Evolutionary conservation across 257 asterid genomes (phyloP).

Genomic region (Ophiorrhiza pumila): DNA sequence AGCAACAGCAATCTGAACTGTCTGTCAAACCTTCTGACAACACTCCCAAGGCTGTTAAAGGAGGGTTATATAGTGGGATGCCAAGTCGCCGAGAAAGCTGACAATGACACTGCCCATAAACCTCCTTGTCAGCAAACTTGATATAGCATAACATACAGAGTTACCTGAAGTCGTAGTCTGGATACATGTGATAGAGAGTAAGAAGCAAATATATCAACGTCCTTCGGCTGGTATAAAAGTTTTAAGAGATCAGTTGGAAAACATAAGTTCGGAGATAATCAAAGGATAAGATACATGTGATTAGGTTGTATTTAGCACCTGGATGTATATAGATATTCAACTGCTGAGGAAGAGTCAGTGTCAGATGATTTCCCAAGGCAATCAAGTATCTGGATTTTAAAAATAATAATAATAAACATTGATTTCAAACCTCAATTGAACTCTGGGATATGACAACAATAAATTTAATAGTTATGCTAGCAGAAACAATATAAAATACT

Average conservation of each 20-base stretch:
- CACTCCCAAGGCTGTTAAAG: constrained; percentile 81
- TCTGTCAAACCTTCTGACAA: constrained; percentile 99
- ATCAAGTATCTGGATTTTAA: constrained; percentile 59
- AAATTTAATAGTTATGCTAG: not conserved
- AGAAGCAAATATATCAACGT: constrained; percentile 90
- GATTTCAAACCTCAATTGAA: not conserved
- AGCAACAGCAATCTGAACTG: constrained; percentile 97
- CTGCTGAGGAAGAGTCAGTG: constrained; percentile 74
- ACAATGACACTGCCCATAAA: constrained; percentile 97
- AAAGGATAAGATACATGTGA: constrained; percentile 2
- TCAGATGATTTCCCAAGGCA: constrained; percentile 76
- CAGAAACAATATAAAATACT: not conserved
- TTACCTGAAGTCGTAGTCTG: constrained; percentile 98
- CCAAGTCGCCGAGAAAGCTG: constrained; percentile 98
- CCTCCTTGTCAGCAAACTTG: constrained; percentile 46
- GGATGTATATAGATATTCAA: constrained; percentile 68
- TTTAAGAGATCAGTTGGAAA: constrained; percentile 20
- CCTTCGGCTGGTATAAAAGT: constrained; percentile 64
- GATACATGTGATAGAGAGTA: constrained; percentile 87
- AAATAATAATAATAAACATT: not conserved
- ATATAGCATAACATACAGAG: constrained; percentile 41
- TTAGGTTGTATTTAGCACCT: constrained; percentile 51
- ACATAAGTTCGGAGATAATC: constrained; percentile 5
- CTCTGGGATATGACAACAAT: not conserved
- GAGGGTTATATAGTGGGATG: constrained; percentile 90